Percentiles rank a stretch among this genome's conserved stretches.
These are phyloP conservation scores for Aurinia saxatilis DNA, from an alignment of 345 rosid species.

Conservation along the genomic window DNA sequence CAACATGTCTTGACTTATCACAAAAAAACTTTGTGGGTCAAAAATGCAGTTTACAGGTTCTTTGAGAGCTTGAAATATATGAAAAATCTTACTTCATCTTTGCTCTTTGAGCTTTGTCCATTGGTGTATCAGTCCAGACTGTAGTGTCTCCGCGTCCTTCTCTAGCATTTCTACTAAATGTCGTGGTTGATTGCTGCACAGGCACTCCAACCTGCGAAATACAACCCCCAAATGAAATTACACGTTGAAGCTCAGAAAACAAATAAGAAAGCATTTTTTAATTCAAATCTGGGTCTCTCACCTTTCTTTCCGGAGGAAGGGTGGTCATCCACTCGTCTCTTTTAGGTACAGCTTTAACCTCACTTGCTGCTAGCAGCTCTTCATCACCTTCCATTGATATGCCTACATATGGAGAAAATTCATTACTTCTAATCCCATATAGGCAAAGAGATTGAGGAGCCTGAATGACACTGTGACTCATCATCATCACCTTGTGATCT, in stretches of 20 bases:
- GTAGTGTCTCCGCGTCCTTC: conserved; percentile 93
- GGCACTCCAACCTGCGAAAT: conserved; percentile 59
- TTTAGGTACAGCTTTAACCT: conserved; percentile 58
- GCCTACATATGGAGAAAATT: conserved; percentile 40
- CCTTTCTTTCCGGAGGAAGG: conserved; percentile 88
- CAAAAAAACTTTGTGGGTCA: background rate
- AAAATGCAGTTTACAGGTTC: background rate
- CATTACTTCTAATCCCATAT: conserved; percentile 5
- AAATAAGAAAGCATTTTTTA: background rate
- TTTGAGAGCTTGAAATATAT: background rate
- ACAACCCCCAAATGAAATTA: background rate
- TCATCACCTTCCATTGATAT: conserved; percentile 95
- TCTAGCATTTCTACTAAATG: conserved; percentile 54
- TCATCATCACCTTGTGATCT: conserved; percentile 61
- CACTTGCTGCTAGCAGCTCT: conserved; percentile 65
- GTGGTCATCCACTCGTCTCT: conserved; percentile 99
- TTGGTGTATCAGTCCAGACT: conserved; percentile 85
- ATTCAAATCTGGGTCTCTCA: conserved; percentile 27
- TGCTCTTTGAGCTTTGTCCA: conserved; percentile 79
- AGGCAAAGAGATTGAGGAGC: background rate
- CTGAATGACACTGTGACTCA: background rate
- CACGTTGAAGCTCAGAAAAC: background rate
- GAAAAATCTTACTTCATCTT: conserved; percentile 57
- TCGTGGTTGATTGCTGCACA: conserved; percentile 56
- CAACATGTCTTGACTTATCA: background rate